Conservation (phyloP, 2,329 filamentous ascomycete species). For the Geoglossum cookeanum region DNA sequence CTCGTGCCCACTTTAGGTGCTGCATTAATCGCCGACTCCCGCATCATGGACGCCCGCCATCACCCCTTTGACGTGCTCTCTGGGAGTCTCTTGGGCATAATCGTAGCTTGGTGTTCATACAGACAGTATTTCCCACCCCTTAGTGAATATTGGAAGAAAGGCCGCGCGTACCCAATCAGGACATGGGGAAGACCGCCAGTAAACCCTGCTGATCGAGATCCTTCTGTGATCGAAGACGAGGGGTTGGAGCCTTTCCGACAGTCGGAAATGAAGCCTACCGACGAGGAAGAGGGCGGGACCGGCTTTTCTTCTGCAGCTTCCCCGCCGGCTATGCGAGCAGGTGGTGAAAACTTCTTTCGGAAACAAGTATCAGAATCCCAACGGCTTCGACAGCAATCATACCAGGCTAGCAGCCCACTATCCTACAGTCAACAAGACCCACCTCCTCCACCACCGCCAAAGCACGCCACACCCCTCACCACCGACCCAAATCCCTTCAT, state of each 20-base stretch:
- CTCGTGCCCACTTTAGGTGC: constrained; percentile 34
- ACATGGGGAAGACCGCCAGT: constrained; percentile 32
- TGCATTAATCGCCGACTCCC: constrained; percentile 33
- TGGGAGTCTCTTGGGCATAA: constrained; percentile 32
- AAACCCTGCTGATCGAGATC: neutral
- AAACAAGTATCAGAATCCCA: neutral
- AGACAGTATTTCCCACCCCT: constrained; percentile 40
- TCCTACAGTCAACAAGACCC: neutral
- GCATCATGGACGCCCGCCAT: constrained; percentile 42
- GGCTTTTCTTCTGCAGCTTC: neutral
- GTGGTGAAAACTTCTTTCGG: neutral
- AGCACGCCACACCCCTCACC: neutral
- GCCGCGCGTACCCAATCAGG: constrained; percentile 37
- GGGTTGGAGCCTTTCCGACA: neutral
- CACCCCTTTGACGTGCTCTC: constrained; percentile 42
- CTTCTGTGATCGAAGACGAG: neutral
- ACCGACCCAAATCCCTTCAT: neutral
- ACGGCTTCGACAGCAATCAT: neutral
- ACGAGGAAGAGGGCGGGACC: neutral
- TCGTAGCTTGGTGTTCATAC: constrained; percentile 33
- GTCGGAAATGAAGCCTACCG: neutral
- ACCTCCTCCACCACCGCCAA: neutral
- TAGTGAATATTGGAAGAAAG: constrained; percentile 35
- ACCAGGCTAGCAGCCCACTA: neutral
- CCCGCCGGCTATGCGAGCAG: neutral